Percentiles rank a stretch among this genome's conserved stretches.
phyloP scores from a whole-genome alignment of 2,329 filamentous ascomycete genomes.

The Cladosporium sp. region DNA sequence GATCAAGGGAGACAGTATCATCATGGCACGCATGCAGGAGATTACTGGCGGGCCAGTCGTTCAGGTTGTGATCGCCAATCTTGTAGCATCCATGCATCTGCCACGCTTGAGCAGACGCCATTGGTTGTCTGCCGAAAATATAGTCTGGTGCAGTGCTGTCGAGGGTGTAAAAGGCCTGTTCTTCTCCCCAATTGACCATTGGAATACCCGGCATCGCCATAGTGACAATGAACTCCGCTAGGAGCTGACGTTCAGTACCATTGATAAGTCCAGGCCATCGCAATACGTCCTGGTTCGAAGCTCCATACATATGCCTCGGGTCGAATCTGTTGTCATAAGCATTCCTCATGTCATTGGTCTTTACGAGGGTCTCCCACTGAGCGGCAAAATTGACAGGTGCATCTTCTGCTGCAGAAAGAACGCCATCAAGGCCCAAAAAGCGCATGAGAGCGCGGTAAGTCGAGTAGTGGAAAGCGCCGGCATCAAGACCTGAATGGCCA shows the following conservation, averaged over 20 bases:
- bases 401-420: constrained; percentile 57
- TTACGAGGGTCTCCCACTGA: constrained; percentile 58
- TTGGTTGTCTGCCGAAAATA: constrained; percentile 63
- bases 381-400: constrained; percentile 54
- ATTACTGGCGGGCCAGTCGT: constrained; percentile 57
- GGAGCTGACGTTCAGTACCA: constrained; percentile 57
- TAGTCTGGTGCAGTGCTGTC: constrained; percentile 66
- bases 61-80: constrained; percentile 57
- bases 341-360: constrained; percentile 61
- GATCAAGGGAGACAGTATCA: constrained; percentile 58
- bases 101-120: constrained; percentile 63
- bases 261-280: constrained; percentile 61
- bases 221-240: constrained; percentile 61
- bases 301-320: constrained; percentile 64
- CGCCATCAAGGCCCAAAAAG: constrained; percentile 62
- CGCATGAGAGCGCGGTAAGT: constrained; percentile 62
- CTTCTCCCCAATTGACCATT: constrained; percentile 63
- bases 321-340: constrained; percentile 62
- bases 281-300: constrained; percentile 66
- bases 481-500: constrained; percentile 57
- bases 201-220: constrained; percentile 62
- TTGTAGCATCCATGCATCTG: constrained; percentile 64
- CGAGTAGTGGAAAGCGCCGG: constrained; percentile 63
- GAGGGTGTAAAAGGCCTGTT: constrained; percentile 64
- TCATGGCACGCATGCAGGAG: constrained; percentile 58